Conservation (phyloP, 176 grass and related monocot species). For the Aegilops bicornis region DNA sequence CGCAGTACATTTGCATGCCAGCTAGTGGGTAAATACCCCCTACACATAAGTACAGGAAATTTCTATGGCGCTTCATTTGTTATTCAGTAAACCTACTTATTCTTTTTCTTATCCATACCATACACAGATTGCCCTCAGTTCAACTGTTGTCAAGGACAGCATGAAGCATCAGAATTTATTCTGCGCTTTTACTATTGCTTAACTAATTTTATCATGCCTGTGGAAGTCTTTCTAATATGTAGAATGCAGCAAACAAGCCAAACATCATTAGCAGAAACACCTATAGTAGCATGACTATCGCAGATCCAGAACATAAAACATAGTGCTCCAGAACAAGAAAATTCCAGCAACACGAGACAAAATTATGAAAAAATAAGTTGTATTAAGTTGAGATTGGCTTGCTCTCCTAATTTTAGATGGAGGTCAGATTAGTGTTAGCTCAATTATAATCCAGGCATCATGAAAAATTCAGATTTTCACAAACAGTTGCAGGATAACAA, state of each 20-base stretch:
- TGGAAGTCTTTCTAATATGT: neutral
- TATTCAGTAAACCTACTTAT: neutral
- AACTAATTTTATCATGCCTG: neutral
- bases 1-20: neutral
- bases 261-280: neutral
- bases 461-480: neutral
- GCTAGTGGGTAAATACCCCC: neutral
- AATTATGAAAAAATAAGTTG: neutral
- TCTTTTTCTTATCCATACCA: neutral
- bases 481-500: constrained; percentile 10
- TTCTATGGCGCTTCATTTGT: neutral
- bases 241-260: neutral
- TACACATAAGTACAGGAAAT: constrained; percentile 10
- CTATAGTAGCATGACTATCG: neutral
- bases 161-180: neutral
- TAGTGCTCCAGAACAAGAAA: neutral
- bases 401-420: neutral
- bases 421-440: neutral
- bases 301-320: neutral
- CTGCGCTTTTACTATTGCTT: neutral
- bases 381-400: neutral
- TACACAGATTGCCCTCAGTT: neutral
- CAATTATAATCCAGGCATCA: constrained; percentile 19
- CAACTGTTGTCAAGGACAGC: neutral
- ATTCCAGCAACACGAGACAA: neutral